Evolutionary conservation across 805 yeast species (phyloP), one percentile per base, ranked within the genome.

Genomic region (Metschnikowia amazonensis): DNA sequence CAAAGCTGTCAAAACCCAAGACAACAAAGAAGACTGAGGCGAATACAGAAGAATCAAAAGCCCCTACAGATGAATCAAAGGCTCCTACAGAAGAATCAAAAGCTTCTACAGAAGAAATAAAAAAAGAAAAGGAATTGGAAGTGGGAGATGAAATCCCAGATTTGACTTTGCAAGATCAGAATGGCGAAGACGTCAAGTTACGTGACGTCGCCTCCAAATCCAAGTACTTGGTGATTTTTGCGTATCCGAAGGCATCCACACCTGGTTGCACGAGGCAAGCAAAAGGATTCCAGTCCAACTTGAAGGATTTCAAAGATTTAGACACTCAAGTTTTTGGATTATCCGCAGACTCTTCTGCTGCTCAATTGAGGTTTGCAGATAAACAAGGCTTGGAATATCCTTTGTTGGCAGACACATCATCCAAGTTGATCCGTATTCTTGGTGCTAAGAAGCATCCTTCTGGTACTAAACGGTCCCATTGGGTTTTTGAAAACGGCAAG

Each of bases 231-330:
- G 70, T 72, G 21, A 66, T 72, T 33, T 72, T 72, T 46, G 86
- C 96, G 16, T 92, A 90, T 61, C 98, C 98, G 44, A 84, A 77
- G 60, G 98, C 98, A 0, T 81, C 85, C 21, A 92, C 98, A 0
- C 96, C 97, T 1, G 99, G 99, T 3, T 94, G 99, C 66, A 92
- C 99, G 1, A 79, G 89, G 56, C 99, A 92, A 67, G 97, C 90
- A 2, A 78, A 86, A 62, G 97, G 97, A 0, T 94, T 85, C 63
- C 81, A 94, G 56, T 82, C 79, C 52, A 79, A 79, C 55, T 82
- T 68, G 62, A 70, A 74, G 2, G 69, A 75, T 34, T 76, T 86
- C 57, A 63, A 70, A 37, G 54, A 52, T 9, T 67, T 76, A 31
- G 76, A 76, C 20, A 83, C 82, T 2, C 68, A 77, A 0, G 83